A percentile compares a stretch with the other conserved stretches of the same genome.
Evolutionary conservation across 768 basidiomycete species (phyloP).

Genomic region (Crepidotus variabilis): DNA sequence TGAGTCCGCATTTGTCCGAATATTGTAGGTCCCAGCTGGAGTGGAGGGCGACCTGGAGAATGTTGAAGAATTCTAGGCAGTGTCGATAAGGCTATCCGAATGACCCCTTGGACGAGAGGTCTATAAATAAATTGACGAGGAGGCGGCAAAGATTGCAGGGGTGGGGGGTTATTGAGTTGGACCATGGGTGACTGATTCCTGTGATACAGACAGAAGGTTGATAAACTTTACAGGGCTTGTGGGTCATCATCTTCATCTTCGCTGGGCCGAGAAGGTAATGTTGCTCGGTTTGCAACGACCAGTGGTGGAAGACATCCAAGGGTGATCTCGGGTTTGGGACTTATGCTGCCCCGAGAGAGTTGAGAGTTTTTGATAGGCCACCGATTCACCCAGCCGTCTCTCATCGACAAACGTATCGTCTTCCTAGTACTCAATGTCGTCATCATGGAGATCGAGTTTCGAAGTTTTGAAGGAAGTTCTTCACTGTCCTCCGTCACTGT

Average conservation of each 20-base stretch:
- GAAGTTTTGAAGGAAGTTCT: constrained; percentile 30
- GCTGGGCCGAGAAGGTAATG: constrained; percentile 16
- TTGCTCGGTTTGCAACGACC: constrained; percentile 22
- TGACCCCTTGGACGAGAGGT: constrained; percentile 14
- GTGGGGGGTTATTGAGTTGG: not conserved
- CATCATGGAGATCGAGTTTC: constrained; percentile 14
- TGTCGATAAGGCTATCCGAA: constrained; percentile 26
- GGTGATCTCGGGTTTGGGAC: constrained; percentile 12
- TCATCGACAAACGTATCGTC: constrained; percentile 1
- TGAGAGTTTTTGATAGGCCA: no score
- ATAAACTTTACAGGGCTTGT: constrained; percentile 14
- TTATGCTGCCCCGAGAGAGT: not conserved
- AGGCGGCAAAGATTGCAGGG: not conserved
- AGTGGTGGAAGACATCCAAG: constrained; percentile 12
- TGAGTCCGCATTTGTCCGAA: constrained; percentile 57
- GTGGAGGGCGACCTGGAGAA: constrained; percentile 14
- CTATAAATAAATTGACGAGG: not conserved
- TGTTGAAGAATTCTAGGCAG: constrained; percentile 9
- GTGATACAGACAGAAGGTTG: constrained; percentile 12
- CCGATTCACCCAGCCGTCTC: not conserved
- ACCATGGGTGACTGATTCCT: not conserved
- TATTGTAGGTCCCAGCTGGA: constrained; percentile 46
- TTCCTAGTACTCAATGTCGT: constrained; percentile 5
- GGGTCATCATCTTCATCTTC: constrained; percentile 8
- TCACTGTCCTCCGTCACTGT: constrained; percentile 48